Evolutionary conservation across 495 filamentous ascomycete genomes (phyloP), one percentile per base, ranked within the genome.

Genomic region (Lindgomyces ingoldianus): DNA sequence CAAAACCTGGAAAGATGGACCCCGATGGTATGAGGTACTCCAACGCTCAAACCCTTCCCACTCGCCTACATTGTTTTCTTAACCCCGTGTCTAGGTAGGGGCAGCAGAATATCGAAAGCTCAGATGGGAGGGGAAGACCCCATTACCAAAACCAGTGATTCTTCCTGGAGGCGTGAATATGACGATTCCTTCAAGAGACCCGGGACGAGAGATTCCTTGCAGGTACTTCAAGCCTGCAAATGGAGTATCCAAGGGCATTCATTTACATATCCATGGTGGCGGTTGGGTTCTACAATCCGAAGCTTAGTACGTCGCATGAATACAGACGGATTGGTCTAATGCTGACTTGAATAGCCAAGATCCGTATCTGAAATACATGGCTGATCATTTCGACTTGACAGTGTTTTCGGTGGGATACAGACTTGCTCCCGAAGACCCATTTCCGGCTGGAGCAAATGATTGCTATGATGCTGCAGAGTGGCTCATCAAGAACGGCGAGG

Each of bases 341-440:
- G 16, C 49, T 33, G 2, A 9, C 50, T 49, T 26, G 29, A 27
- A 47, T 14, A 75, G 74, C 29, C 70, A 74, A 47, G 79, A 81
- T 72, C 22, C 60, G n/a, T 65, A 74, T 24, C 65, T 81, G 12
- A 64, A 76, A 46, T 72, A 69, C 61, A 65, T 77, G 53, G 82
- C 81, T 55, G 74, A 84, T 60, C 66, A 62, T 19, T 70, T 65
- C 25, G 65, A 78, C 26, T 56, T 81, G 26, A 74, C 76, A 9
- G 78, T 82, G 30, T 64, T 87, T 11, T 81, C 80, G 4, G 76
- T 85, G 19, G 85, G 83, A 16, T 87, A 87, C 72, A 75, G 85
- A 47, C 77, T 81, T n/a, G 83, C 85, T 6, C 85, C 85, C 0
- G 83, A 86, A 56, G 45, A 86, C 65, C 81, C 82, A 0, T 85